Base-by-base conservation (phyloP, 2,329 filamentous ascomycete species). In the Microcyclospora pomicola region DNA sequence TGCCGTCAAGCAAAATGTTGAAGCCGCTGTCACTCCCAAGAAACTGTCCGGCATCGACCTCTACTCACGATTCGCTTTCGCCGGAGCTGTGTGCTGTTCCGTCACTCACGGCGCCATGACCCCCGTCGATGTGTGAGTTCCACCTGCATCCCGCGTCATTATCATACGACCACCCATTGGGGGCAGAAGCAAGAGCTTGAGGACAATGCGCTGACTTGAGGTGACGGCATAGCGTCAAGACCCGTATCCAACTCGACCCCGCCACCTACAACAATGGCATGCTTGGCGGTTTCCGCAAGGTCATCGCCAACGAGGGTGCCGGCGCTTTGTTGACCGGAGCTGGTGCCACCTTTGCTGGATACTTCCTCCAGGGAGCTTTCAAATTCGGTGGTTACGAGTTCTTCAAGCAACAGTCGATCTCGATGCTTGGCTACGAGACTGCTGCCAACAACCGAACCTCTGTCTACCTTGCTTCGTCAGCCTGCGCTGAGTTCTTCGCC, bases 61-160 rank as follows among this genome's bases (percentile, higher is more conserved):
- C 56, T 96, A 96, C 80, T 83, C 84, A 57, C 78, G 85, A 68
- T 95, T 95, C 72, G 88, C 91, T 68, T 82, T 98, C 58, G 87
- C 91, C 58, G 91, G 91, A 69, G 91, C 91, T 56, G 71, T 96
- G 73, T 95, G 91, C 80, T 98, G 91, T 69, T 91, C 87, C 56
- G 71, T 96, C 69, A 98, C 91, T 61, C 91, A 98, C 77, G 91
- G 88, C 67, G 82, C 75, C 60, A 79, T 96, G 58, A 98, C 91
- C 54, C 91, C 91, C 61, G 86, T 98, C 66, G 91, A 98, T 82
- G 91, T 98, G 88, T 96, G 91, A 67, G 88, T 83, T 44, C 40
- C 31, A 33, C 15, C 30, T 15, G n/a, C 15, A 11, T 12, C 29
- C 9, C 30, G n/a, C n/a, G n/a, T 9, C 30, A 24, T 24, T 24